Base-by-base conservation (phyloP, 202 grass and related monocot species). In the Elaeis oleifera region DNA sequence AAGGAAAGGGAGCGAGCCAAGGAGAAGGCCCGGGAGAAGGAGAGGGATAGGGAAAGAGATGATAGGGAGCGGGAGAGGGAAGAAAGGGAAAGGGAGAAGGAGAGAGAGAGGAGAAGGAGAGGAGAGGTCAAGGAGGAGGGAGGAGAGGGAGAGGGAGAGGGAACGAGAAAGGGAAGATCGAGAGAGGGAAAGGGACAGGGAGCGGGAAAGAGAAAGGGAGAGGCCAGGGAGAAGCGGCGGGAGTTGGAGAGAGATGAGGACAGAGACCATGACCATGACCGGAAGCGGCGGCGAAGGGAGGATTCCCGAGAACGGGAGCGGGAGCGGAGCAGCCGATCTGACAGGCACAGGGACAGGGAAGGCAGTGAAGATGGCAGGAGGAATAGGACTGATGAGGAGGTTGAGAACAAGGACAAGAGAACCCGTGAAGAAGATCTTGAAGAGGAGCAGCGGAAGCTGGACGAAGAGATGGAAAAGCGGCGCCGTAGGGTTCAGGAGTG, bases 381-480 rank as follows among this genome's bases (percentile, higher is more conserved):
- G 71, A 69, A 16, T 27, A 25, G 64, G 23, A 9, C 50, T 13
- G 71, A 74, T 56, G 82, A 66, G 27, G 82, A 78, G 56, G 81
- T 66, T 0, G 76, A 90, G 60, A 67, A 66, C 5, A 63, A 54
- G 75, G 75, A 79, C 28, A 76, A 79, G 39, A 78, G 75, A 53
- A 79, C 85, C 61, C 80, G 78, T 26, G 77, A 96, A 62, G 92
- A 97, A 63, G 92, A 78, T 19, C 80, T 90, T 54, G 85, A 86
- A 75, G 90, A 83, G 21, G 90, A 97, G 78, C 77, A 97, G 60
- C 78, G 64, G 68, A 86, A 77, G 49, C 79, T 97, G n/a, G 92
- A 97, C 2, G 92, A 97, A 29, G 92, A 97, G 75, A 89, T 97
- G 68, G 92, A 97, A 76, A 86, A 84, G 4, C 71, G 92, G 6